Percentiles rank a stretch among this genome's conserved stretches.
These are phyloP conservation scores for Cercospora sp. DNA, from an alignment of 2,329 filamentous ascomycete species.

Conservation along the genomic window DNA sequence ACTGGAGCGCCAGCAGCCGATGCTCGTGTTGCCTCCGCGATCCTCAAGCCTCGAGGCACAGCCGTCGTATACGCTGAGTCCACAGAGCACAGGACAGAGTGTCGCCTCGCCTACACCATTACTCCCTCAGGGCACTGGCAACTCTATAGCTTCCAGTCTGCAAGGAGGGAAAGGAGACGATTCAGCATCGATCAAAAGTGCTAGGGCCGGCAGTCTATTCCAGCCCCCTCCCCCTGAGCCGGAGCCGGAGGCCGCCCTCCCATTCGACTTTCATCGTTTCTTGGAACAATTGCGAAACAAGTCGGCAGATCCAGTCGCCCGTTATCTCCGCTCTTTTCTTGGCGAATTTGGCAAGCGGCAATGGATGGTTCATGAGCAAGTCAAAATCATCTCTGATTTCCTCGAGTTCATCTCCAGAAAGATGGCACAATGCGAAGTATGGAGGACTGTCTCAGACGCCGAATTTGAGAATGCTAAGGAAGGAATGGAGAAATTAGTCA, in stretches of 20 bases:
- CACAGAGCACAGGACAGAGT: conserved; percentile 31
- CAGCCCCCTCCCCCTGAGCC: conserved; percentile 57
- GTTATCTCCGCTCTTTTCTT: conserved; percentile 91
- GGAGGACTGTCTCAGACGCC: conserved; percentile 90
- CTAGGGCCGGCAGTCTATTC: conserved; percentile 51
- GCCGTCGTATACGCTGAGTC: conserved; percentile 29
- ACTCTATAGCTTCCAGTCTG: conserved; percentile 31
- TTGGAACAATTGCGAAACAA: conserved; percentile 93
- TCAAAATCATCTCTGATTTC: conserved; percentile 98
- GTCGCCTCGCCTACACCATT: conserved; percentile 22
- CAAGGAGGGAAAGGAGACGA: conserved; percentile 30
- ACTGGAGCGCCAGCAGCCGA: conserved; percentile 77
- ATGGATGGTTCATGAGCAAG: conserved; percentile 99
- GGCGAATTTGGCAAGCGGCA: conserved; percentile 95
- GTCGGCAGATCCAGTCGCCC: conserved; percentile 95
- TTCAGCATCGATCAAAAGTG: conserved; percentile 35
- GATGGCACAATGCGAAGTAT: conserved; percentile 96
- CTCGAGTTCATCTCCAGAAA: conserved; percentile 96
- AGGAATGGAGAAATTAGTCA: conserved; percentile 99
- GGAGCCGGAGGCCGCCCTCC: conserved; percentile 72
- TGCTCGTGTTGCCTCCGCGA: conserved; percentile 75
- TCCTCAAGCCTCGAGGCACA: conserved; percentile 79
- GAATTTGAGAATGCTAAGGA: conserved; percentile 98
- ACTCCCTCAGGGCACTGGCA: conserved; percentile 30
- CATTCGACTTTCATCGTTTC: conserved; percentile 97